Base-by-base conservation (phyloP, 495 filamentous ascomycete species). In the Cudoniella acicularis region DNA sequence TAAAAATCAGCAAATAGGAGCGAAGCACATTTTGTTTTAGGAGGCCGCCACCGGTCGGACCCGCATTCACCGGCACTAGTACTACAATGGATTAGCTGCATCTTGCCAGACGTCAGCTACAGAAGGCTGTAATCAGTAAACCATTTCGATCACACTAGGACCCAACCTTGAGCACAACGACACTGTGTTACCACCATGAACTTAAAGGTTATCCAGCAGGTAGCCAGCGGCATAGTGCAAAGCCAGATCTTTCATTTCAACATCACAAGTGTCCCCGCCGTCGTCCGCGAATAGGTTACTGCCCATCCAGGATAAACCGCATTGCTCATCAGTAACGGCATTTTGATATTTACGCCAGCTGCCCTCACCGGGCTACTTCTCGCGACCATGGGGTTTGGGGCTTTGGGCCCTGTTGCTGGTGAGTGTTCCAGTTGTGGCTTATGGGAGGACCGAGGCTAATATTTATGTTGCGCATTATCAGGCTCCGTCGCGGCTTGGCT, bases 401-500 rank as follows among this genome's bases (percentile, higher is more conserved):
- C 57, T 59, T 59, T 41, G 48, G 57, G 57, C 40, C 57, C 49
- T 59, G 50, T 59, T 59, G 57, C 57, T 59, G 49, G 49, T 47
- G 30, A 59, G 57, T 59, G 52, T 59, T 24, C 40, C 49, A 61
- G 52, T 55, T 61, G 45, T 46, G 47, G 51, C 46, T 61, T 43
- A 41, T 20, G 30, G 58, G n/a, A 61, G 24, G 40, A 61, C 56
- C 58, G 49, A 61, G 58, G 51, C 52, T 61, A 22, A 61, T 18
- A 53, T 59, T 52, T 59, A n/a, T n/a, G 21, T 61, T 49, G 25
- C 4, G 49, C 49, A 23, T 21, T 30, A 61, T 56, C 42, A 68
- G 66, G 66, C 40, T 63, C 63, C n/a, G 41, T 70, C 47, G 68
- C 68, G 16, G 67, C 64, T 54, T 46, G 49, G 24, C 36, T 62